Conservation (phyloP, 208 protist species). For the Leptomonas pyrrhocoris region DNA sequence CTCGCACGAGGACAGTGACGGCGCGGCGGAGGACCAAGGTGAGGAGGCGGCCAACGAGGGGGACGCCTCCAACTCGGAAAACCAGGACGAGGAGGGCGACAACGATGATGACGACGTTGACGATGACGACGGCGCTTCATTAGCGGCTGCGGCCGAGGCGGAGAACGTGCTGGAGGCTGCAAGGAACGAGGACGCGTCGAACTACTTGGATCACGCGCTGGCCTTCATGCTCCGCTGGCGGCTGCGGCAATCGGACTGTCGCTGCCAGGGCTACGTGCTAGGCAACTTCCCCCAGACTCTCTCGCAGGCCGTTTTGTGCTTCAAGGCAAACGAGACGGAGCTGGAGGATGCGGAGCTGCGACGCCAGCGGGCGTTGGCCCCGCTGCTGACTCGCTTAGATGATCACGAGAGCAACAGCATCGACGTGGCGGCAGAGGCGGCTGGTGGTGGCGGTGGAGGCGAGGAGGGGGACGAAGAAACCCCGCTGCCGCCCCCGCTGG, state of each 20-base stretch:
- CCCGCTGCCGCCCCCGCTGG: slow-evolving; percentile 45
- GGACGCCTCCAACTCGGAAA: too few relatives aligned
- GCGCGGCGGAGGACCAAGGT: neutral
- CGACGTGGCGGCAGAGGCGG: neutral
- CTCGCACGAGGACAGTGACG: neutral
- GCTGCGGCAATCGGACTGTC: slow-evolving; percentile 77
- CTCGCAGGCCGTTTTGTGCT: slow-evolving; percentile 83
- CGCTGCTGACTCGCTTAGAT: slow-evolving; percentile 19
- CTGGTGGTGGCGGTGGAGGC: slow-evolving; percentile 4
- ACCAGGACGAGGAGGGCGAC: too few relatives aligned
- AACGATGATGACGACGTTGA: neutral
- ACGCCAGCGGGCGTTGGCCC: slow-evolving; percentile 27
- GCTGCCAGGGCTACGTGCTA: slow-evolving; percentile 92
- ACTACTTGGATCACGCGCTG: slow-evolving; percentile 77
- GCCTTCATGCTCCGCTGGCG: slow-evolving; percentile 88
- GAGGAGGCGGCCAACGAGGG: too few relatives aligned
- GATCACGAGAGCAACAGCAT: slow-evolving; percentile 10
- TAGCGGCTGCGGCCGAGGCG: neutral
- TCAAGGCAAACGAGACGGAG: slow-evolving; percentile 48
- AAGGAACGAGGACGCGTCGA: slow-evolving; percentile 4
- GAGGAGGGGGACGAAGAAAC: slow-evolving; percentile 6
- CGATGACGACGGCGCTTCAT: too few relatives aligned
- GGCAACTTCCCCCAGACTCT: slow-evolving; percentile 85
- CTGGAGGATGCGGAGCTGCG: slow-evolving; percentile 35
- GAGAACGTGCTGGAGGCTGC: neutral